Evolutionary conservation across 331 rosid species (phyloP).

Genomic region (Cydonia oblonga): DNA sequence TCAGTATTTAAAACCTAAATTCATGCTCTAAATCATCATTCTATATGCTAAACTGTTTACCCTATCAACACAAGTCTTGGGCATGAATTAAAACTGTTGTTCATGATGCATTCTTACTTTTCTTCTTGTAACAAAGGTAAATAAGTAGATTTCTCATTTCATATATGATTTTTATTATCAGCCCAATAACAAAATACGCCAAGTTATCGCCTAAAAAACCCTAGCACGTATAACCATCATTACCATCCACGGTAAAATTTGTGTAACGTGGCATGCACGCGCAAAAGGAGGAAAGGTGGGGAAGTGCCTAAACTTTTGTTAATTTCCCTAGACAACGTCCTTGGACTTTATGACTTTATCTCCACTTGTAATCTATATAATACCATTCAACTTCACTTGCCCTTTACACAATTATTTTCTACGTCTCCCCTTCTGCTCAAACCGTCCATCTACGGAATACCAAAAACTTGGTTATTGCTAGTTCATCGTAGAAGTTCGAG

Average conservation of each 20-base stretch:
- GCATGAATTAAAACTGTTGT: too few species aligned
- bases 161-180: too few species aligned
- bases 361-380: conserved; percentile 13
- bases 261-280: conserved; percentile 1
- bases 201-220: too few species aligned
- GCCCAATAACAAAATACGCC: neutral
- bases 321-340: neutral
- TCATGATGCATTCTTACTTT: too few species aligned
- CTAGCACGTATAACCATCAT: neutral
- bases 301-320: neutral
- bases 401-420: conserved; percentile 4
- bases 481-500: neutral
- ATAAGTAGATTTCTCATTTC: neutral
- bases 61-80: too few species aligned
- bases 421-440: neutral
- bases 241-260: neutral
- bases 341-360: neutral
- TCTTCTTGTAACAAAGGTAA: too few species aligned
- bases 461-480: neutral
- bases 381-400: neutral
- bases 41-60: too few species aligned
- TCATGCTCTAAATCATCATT: too few species aligned
- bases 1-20: too few species aligned
- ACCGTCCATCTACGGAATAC: neutral
- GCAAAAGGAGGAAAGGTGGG: neutral